Base-by-base conservation (phyloP, 2,329 filamentous ascomycete genomes). In the Fusarium sp. region DNA sequence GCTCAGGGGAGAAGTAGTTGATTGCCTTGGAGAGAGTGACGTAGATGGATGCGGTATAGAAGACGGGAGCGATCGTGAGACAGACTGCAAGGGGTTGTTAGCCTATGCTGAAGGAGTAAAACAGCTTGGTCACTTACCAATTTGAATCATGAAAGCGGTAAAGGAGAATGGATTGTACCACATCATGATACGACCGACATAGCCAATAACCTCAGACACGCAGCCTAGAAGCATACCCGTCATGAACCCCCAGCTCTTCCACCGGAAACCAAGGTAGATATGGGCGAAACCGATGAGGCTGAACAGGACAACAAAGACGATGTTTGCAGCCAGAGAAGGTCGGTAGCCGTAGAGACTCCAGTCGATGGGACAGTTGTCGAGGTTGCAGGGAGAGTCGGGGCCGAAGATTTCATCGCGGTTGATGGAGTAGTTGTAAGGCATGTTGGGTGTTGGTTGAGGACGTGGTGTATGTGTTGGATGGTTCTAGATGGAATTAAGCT, bases 61-160 rank as follows among this genome's bases (percentile, higher is more conserved):
- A 80, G 58, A 80, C 77, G 48, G 78, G 78, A 9, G 75, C 78
- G 59, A 75, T 73, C 5, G 85, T 88, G 46, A 90, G 78, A 73
- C 85, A 88, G 58, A 72, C 82, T 85, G 45, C 22, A 24, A 11
- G 26, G 19, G 1, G 0, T 24, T 15, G 19, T 58, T 41, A 52
- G 64, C 49, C 43, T 51, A 24, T 39, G 5, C 2, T 15, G 31
- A 2, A 7, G 4, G 11, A 31, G 19, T 28, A 10, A 22, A 13
- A 25, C 13, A 24, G 10, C 25, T 31, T 10, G 22, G 7, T 42
- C 15, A 74, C 79, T 43, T 70, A 84, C 83, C 77, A 62, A 89
- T 88, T 70, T 91, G 85, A n/a, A 89, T 81, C 71, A 90, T 81
- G 71, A 91, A 91, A 7, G 81, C 85, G 11, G 71, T 70, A 70